Evolutionary conservation across 495 filamentous ascomycete genomes (phyloP), one percentile per base, ranked within the genome.

Genomic region (Sporormia fimetaria): DNA sequence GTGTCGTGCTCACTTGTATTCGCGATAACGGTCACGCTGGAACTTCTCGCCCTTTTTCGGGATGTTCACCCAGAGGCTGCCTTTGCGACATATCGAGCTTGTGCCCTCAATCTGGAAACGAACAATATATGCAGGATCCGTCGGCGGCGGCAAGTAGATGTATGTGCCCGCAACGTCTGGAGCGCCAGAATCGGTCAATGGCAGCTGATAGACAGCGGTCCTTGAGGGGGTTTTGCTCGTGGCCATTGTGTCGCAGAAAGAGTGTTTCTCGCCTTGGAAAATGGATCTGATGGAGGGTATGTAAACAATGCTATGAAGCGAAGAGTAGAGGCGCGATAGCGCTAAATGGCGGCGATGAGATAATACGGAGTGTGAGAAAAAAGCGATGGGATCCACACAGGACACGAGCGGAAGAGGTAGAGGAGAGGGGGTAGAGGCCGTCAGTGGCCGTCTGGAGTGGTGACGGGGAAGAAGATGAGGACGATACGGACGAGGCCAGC

Each of bases 41-140:
- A 95, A 96, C 9, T 71, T 63, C 40, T 73, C 66, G 31, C 79
- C 85, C 47, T 72, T 68, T 45, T 76, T 73, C 2, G 92, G 92
- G 39, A 94, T 80, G 61, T 99, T 96, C 41, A 90, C 81, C 88
- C 90, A 96, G 37, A 99, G 67, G 51, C 81, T 92, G 27, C 92
- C 92, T 57, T 94, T 68, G 34, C 85, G 73, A 63, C 86, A 94
- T 65, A 96, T 92, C 26, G 90, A 92, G 61, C 87, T 94, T 30
- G 85, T 87, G 35, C 92, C 92, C 61, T 95, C 87, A 54, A 99
- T 92, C 28, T 83, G 75, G 60, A 99, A 95, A 18, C 92, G 78
- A 29, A 99, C 69, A 32, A 73, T 70, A 53, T 96, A 81, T 12
- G 81, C 71, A 9, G 75, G 75, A 34, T 71, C 63, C 1, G 71